These are phyloP conservation scores for Atalantia buxifolia DNA, from an alignment of 345 rosid species.

Conservation along the genomic window DNA sequence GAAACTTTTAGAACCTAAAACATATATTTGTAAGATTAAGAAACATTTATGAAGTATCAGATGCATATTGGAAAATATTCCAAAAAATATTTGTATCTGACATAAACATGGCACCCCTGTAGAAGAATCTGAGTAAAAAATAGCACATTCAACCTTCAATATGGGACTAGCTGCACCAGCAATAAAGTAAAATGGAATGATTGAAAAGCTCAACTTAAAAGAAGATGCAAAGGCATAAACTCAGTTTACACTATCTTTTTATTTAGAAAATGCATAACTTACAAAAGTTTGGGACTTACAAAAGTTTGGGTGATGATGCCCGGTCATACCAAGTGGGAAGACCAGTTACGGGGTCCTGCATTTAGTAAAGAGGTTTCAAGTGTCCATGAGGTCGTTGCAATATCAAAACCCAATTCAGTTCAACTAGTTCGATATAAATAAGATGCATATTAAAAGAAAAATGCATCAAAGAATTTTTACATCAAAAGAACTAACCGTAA, in stretches of 20 bases:
- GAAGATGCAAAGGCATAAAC: neutral
- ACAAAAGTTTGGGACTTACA: constrained; percentile 83
- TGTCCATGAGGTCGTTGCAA: neutral
- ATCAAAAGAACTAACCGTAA: constrained; percentile 48
- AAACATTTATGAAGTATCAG: neutral
- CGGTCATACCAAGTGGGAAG: constrained; percentile 72
- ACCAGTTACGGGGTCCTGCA: constrained; percentile 88
- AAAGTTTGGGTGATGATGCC: constrained; percentile 55
- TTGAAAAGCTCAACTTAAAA: neutral
- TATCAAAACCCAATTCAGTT: neutral
- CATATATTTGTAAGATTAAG: neutral
- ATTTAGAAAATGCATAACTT: constrained; percentile 31
- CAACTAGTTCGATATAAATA: neutral
- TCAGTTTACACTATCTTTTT: neutral
- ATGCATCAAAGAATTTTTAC: neutral
- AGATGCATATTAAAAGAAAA: neutral
- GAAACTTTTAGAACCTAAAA: neutral
- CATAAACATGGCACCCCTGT: neutral
- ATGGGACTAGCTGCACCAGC: neutral
- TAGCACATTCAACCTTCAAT: neutral
- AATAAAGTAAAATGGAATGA: neutral
- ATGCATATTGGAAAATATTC: neutral
- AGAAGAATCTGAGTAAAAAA: neutral
- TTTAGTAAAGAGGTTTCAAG: constrained; percentile 13
- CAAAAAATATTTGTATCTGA: neutral